Evolutionary conservation across 305 asterid species (phyloP).

Genomic region (Striga hermonthica): DNA sequence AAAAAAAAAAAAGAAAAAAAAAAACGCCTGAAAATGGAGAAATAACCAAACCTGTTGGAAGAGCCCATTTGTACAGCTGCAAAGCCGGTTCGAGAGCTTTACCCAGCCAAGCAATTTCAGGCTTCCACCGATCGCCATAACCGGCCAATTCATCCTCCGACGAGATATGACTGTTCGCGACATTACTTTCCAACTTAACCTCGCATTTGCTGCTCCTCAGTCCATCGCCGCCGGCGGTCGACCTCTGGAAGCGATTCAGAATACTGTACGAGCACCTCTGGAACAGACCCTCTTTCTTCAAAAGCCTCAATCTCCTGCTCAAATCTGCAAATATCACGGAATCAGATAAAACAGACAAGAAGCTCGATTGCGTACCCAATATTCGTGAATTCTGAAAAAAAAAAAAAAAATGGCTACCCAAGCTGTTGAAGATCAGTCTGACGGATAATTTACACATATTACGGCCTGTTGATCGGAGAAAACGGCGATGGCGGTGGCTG

Average conservation of each 20-base stretch:
- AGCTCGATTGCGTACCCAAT: not conserved
- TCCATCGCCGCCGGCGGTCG: constrained; percentile 46
- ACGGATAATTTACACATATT: constrained; percentile 44
- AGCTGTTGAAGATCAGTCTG: constrained; percentile 39
- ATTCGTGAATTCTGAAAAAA: not conserved
- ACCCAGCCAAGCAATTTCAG: constrained; percentile 76
- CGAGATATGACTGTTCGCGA: constrained; percentile 35
- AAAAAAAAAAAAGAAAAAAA: not conserved
- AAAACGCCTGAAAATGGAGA: not conserved
- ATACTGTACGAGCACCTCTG: constrained; percentile 38
- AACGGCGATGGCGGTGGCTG: constrained; percentile 21
- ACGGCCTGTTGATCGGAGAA: constrained; percentile 3
- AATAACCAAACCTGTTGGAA: constrained; percentile 54
- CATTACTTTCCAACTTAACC: constrained; percentile 24
- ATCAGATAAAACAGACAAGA: not conserved
- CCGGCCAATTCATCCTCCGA: constrained; percentile 43
- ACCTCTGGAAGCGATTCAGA: constrained; percentile 57
- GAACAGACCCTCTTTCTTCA: constrained; percentile 39
- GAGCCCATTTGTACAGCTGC: constrained; percentile 78
- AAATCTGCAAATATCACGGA: constrained; percentile 41
- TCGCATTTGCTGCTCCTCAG: constrained; percentile 27
- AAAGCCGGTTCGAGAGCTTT: constrained; percentile 89
- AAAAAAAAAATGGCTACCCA: not conserved
- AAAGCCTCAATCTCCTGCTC: constrained; percentile 35
- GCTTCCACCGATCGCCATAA: constrained; percentile 56